These are phyloP conservation scores for Apiotrichum gamsii DNA, from an alignment of 1,284 basidiomycete genomes.

Conservation along the genomic window DNA sequence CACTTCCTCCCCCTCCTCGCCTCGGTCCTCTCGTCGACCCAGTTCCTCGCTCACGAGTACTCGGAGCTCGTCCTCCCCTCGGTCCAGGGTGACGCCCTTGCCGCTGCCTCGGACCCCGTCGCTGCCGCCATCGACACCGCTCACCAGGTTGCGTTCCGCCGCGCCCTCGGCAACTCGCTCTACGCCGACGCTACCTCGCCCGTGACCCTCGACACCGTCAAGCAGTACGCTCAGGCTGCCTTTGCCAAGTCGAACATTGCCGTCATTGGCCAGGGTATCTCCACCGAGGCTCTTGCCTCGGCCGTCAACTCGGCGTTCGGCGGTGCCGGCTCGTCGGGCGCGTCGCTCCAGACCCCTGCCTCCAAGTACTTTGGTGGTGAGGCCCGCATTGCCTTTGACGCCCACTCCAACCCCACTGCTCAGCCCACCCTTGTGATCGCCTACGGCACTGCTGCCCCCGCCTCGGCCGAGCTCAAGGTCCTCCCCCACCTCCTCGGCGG, in stretches of 20 bases:
- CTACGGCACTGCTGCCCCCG: constrained; percentile 61
- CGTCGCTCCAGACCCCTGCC: constrained; percentile 34
- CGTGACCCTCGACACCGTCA: constrained; percentile 62
- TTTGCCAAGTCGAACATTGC: constrained; percentile 75
- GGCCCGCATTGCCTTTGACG: constrained; percentile 56
- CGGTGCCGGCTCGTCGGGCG: constrained; percentile 37
- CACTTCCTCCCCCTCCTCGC: constrained; percentile 83
- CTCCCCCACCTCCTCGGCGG: constrained; percentile 65
- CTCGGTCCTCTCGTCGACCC: constrained; percentile 71
- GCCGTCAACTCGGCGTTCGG: constrained; percentile 67
- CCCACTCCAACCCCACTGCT: constrained; percentile 53
- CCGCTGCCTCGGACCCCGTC: constrained; percentile 59
- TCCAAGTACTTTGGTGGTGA: constrained; percentile 79
- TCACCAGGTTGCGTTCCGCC: constrained; percentile 82
- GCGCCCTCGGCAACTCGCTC: constrained; percentile 79
- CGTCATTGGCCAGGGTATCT: constrained; percentile 78
- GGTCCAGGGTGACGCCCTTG: constrained; percentile 62
- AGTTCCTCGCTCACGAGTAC: constrained; percentile 79
- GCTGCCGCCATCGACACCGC: constrained; percentile 63
- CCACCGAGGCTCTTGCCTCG: constrained; percentile 60
- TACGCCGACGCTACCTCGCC: constrained; percentile 66
- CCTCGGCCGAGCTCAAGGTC: constrained; percentile 62
- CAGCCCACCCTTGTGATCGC: constrained; percentile 73
- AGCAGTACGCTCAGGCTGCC: constrained; percentile 62
- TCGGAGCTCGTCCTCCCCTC: constrained; percentile 75